phyloP scores from a whole-genome alignment of 2,329 filamentous ascomycete genomes.

The Colletotrichum orbiculare region DNA sequence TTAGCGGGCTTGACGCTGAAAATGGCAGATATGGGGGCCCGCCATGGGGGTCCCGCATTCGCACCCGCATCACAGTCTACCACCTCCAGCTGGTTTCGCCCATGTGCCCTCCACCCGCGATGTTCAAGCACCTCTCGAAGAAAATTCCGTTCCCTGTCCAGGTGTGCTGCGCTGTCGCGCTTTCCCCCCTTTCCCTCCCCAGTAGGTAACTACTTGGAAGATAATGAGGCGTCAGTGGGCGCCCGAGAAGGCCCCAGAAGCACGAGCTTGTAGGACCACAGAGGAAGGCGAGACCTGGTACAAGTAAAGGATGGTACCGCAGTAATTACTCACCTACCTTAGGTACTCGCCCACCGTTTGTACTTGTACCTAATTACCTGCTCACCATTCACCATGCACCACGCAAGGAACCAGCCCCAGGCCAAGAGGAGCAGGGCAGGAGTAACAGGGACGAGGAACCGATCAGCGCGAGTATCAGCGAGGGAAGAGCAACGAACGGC shows the following conservation, averaged over 20 bases:
- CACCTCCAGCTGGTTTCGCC: not conserved
- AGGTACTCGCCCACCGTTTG: too few species aligned
- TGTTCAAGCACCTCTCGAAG: constrained; percentile 13
- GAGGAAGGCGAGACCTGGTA: not conserved
- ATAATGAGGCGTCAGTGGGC: not conserved
- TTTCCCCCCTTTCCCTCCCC: not conserved
- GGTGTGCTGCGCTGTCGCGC: not conserved
- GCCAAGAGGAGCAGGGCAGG: not conserved
- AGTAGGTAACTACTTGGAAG: constrained; percentile 19
- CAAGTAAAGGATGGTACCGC: too few species aligned
- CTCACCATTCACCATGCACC: too few species aligned
- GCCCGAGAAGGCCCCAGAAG: constrained; percentile 18
- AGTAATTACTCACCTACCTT: too few species aligned
- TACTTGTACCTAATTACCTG: too few species aligned
- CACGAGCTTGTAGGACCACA: not conserved
- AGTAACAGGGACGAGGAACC: constrained; percentile 22
- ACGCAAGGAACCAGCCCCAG: too few species aligned
- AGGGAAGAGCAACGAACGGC: too few species aligned
- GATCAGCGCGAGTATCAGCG: not conserved
- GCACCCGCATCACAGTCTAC: constrained; percentile 13
- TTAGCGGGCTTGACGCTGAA: constrained; percentile 24
- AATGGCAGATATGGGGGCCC: constrained; percentile 17
- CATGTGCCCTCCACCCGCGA: constrained; percentile 29
- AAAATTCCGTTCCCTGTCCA: too few species aligned
- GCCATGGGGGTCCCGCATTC: constrained; percentile 32